These are phyloP conservation scores for Aspergillus cejpii DNA, from an alignment of 2,329 filamentous ascomycete genomes.

Conservation along the genomic window DNA sequence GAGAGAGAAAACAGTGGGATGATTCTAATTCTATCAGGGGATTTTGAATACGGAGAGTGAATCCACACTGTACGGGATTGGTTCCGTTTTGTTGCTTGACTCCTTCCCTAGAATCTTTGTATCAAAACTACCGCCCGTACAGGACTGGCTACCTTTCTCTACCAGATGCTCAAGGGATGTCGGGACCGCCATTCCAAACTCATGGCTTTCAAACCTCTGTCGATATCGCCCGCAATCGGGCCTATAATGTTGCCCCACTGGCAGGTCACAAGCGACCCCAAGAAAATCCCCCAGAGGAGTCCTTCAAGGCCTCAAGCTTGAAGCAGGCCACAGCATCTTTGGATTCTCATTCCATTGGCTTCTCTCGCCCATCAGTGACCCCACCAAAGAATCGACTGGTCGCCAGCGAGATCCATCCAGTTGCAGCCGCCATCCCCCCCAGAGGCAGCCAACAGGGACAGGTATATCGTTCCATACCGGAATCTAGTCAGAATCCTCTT, in stretches of 20 bases:
- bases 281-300: slow-evolving; percentile 19
- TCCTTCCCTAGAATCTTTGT: too few species aligned
- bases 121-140: too few species aligned
- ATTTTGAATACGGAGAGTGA: background rate
- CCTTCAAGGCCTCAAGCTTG: slow-evolving; percentile 4
- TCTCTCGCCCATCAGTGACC: slow-evolving; percentile 24
- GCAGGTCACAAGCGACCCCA: slow-evolving; percentile 47
- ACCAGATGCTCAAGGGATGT: slow-evolving; percentile 20
- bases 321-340: slow-evolving; percentile 5
- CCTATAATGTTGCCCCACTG: slow-evolving; percentile 37
- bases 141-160: too few species aligned
- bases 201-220: slow-evolving; percentile 48
- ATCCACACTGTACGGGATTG: too few species aligned
- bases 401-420: slow-evolving; percentile 31
- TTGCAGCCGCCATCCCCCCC: slow-evolving; percentile 14
- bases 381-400: slow-evolving; percentile 34
- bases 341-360: slow-evolving; percentile 20
- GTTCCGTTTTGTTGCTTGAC: too few species aligned
- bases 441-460: slow-evolving; percentile 16
- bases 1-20: background rate
- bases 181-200: slow-evolving; percentile 38
- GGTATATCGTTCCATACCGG: slow-evolving; percentile 49
- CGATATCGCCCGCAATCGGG: slow-evolving; percentile 37
- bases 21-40: too few species aligned
- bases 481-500: slow-evolving; percentile 37